A percentile compares a stretch with the other conserved stretches of the same genome.
phyloP scores from a whole-genome alignment of 352 stramenopile species.

The Pythium sukuiense region DNA sequence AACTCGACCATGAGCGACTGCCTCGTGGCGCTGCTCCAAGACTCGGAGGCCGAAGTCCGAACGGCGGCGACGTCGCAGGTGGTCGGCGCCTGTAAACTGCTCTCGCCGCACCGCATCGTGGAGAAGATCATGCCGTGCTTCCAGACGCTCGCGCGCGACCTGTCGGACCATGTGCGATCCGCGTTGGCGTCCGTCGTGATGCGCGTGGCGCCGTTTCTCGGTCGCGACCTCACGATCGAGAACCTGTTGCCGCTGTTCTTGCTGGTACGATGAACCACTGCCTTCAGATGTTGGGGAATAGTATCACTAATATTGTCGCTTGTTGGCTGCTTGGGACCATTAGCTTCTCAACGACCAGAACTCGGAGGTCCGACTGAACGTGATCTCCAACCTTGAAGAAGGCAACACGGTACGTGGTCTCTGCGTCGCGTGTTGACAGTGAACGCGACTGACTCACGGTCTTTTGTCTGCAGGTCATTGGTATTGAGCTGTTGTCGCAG shows the following conservation, averaged over 20 bases:
- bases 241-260: slow-evolving; percentile 95
- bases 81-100: slow-evolving; percentile 46
- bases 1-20: slow-evolving; percentile 77
- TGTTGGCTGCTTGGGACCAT: neutral
- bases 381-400: slow-evolving; percentile 97
- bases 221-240: slow-evolving; percentile 91
- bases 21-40: slow-evolving; percentile 95
- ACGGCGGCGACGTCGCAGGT: slow-evolving; percentile 95
- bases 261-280: slow-evolving; percentile 39
- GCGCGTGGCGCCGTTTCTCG: slow-evolving; percentile 93
- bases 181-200: slow-evolving; percentile 95
- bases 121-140: slow-evolving; percentile 84
- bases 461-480: slow-evolving; percentile 82
- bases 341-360: slow-evolving; percentile 95
- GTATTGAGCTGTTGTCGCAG: slow-evolving; percentile 95
- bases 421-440: neutral
- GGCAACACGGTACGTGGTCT: slow-evolving; percentile 86
- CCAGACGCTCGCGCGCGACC: slow-evolving; percentile 94
- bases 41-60: slow-evolving; percentile 96
- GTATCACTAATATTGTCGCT: neutral
- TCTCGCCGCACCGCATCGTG: slow-evolving; percentile 68
- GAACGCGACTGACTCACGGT: no score
- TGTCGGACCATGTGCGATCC: slow-evolving; percentile 96
- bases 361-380: slow-evolving; percentile 97
- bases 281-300: no score